These are phyloP conservation scores for Croton laevigatus DNA, from an alignment of 441 rosid species.

Conservation along the genomic window DNA sequence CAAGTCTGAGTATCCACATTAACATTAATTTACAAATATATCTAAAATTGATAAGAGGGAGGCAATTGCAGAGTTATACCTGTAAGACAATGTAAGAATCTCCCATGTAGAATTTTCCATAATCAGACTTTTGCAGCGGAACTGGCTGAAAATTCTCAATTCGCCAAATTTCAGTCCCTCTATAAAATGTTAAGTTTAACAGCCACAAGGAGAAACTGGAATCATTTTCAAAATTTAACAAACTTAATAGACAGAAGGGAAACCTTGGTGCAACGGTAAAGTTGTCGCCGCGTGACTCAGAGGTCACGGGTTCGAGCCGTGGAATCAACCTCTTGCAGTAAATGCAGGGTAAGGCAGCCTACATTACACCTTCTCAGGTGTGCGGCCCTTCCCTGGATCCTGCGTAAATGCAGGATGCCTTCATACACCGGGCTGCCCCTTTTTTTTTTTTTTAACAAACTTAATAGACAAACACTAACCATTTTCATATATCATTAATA, in stretches of 20 bases:
- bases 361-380: too few species aligned
- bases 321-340: too few species aligned
- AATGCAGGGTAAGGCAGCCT: too few species aligned
- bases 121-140: conserved; percentile 75
- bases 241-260: neutral
- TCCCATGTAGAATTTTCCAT: conserved; percentile 95
- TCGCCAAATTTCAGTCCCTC: conserved; percentile 98
- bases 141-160: conserved; percentile 92
- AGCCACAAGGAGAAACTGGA: conserved; percentile 21
- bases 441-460: conserved; percentile 15
- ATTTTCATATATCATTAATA: neutral
- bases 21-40: neutral
- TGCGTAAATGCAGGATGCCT: too few species aligned
- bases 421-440: too few species aligned
- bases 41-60: neutral
- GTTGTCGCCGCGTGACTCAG: too few species aligned
- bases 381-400: too few species aligned
- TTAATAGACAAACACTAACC: neutral
- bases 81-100: conserved; percentile 91
- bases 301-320: too few species aligned
- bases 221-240: conserved; percentile 16
- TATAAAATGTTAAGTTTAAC: conserved; percentile 57
- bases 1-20: neutral
- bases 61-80: conserved; percentile 35
- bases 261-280: too few species aligned